Conservation (phyloP, 1,284 basidiomycete species). For the Naganishia sp. region DNA sequence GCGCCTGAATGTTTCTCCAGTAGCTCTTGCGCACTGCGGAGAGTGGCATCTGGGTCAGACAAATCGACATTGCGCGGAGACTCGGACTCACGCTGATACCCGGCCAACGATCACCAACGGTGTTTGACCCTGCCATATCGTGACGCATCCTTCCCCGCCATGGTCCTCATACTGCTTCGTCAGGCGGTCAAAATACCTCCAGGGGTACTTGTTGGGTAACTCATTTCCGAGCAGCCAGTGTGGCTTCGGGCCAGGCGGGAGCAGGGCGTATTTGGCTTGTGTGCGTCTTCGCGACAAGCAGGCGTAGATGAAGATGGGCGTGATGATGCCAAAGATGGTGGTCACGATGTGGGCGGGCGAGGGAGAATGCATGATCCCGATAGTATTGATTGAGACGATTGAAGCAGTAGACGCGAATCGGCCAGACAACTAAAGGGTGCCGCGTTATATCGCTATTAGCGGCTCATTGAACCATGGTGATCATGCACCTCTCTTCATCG, state of each 20-base stretch:
- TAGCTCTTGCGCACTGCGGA: constrained; percentile 38
- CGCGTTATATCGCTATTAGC: too few species aligned
- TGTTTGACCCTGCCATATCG: constrained; percentile 26
- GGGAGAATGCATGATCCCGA: neutral
- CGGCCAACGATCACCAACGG: constrained; percentile 21
- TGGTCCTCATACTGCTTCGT: constrained; percentile 24
- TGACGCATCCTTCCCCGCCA: constrained; percentile 24
- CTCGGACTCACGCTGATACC: constrained; percentile 14
- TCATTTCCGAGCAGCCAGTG: constrained; percentile 25
- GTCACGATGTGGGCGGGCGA: neutral
- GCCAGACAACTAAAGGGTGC: too few species aligned
- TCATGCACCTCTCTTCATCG: too few species aligned
- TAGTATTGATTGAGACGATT: too few species aligned
- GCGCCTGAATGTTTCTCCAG: constrained; percentile 61
- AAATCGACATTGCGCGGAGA: neutral
- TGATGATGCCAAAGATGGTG: neutral
- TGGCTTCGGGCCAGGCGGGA: constrained; percentile 21
- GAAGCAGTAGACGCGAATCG: too few species aligned
- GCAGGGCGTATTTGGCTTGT: constrained; percentile 7
- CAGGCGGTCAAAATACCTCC: constrained; percentile 20
- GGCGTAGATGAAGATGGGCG: neutral
- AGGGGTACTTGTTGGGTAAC: constrained; percentile 19
- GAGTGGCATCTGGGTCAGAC: too few species aligned
- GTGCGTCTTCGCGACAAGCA: constrained; percentile 6
- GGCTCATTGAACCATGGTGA: too few species aligned